Evolutionary conservation across 805 yeast genomes (phyloP).

Genomic region (Suhomyces xylopsoci): DNA sequence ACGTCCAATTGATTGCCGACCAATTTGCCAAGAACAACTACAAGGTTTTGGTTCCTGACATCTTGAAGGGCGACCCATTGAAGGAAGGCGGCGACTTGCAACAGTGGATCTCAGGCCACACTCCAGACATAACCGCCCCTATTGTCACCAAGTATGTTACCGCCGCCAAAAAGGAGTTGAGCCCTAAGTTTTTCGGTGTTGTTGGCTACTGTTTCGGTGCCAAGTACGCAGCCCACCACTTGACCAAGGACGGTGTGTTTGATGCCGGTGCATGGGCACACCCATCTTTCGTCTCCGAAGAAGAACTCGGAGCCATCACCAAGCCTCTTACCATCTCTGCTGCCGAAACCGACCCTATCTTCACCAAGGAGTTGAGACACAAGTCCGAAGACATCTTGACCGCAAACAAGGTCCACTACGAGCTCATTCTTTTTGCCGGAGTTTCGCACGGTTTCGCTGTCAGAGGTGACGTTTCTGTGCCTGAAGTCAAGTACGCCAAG

Average conservation of each 20-base stretch:
- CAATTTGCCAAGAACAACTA: slow-evolving; percentile 16
- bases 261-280: slow-evolving; percentile 77
- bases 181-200: slow-evolving; percentile 8
- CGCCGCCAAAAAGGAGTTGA: slow-evolving; percentile 4
- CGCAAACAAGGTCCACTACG: slow-evolving; percentile 53
- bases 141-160: slow-evolving; percentile 10
- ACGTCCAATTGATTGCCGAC: slow-evolving; percentile 29
- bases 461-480: slow-evolving; percentile 65
- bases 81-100: neutral
- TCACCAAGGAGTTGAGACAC: slow-evolving; percentile 61
- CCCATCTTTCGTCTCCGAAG: slow-evolving; percentile 69
- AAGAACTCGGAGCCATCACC: slow-evolving; percentile 56
- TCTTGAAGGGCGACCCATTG: slow-evolving; percentile 24
- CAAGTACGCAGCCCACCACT: slow-evolving; percentile 24
- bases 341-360: slow-evolving; percentile 67
- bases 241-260: slow-evolving; percentile 33
- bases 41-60: slow-evolving; percentile 30
- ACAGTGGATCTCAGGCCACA: slow-evolving; percentile 11
- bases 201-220: slow-evolving; percentile 27
- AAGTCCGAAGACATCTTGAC: slow-evolving; percentile 56
- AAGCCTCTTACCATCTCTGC: slow-evolving; percentile 70
- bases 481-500: slow-evolving; percentile 58
- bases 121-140: slow-evolving; percentile 8
- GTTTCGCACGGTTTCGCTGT: slow-evolving; percentile 76
- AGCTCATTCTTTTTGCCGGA: slow-evolving; percentile 59